Conservation (phyloP, 805 yeast species). For the Yamadazyma insecticola region DNA sequence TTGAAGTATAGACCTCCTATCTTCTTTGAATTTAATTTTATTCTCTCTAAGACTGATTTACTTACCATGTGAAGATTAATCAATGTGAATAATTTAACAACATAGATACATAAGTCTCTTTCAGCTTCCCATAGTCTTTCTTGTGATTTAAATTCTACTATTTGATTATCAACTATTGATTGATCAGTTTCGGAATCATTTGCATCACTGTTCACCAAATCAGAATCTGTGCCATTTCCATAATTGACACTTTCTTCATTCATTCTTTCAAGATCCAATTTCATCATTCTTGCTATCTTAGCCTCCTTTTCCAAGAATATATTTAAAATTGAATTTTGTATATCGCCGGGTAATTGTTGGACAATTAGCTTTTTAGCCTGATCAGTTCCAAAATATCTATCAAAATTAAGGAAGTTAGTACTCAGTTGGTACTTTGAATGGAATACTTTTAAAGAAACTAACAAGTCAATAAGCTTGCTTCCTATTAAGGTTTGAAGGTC, state of each 20-base stretch:
- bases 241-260: slow-evolving; percentile 39
- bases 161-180: slow-evolving; percentile 2
- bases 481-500: slow-evolving; percentile 4
- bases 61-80: slow-evolving; percentile 28
- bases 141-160: slow-evolving; percentile 4
- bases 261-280: slow-evolving; percentile 43
- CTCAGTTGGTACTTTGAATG: slow-evolving; percentile 21
- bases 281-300: slow-evolving; percentile 31
- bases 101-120: slow-evolving; percentile 36
- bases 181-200: slow-evolving; percentile 11
- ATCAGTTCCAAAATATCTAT: slow-evolving; percentile 21
- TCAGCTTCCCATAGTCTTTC: slow-evolving; percentile 32
- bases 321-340: slow-evolving; percentile 31
- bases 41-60: slow-evolving; percentile 20
- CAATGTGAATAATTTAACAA: slow-evolving; percentile 36
- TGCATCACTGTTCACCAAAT: slow-evolving; percentile 4
- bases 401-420: slow-evolving; percentile 28
- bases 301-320: slow-evolving; percentile 49
- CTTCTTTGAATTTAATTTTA: slow-evolving; percentile 29
- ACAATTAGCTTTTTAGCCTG: slow-evolving; percentile 15
- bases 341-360: slow-evolving; percentile 20
- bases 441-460: slow-evolving; percentile 30
- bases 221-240: neutral
- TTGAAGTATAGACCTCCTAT: slow-evolving; percentile 31
- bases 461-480: slow-evolving; percentile 24